Evolutionary conservation across 208 protist species (phyloP).

Genomic region (Trypanosoma brucei): DNA sequence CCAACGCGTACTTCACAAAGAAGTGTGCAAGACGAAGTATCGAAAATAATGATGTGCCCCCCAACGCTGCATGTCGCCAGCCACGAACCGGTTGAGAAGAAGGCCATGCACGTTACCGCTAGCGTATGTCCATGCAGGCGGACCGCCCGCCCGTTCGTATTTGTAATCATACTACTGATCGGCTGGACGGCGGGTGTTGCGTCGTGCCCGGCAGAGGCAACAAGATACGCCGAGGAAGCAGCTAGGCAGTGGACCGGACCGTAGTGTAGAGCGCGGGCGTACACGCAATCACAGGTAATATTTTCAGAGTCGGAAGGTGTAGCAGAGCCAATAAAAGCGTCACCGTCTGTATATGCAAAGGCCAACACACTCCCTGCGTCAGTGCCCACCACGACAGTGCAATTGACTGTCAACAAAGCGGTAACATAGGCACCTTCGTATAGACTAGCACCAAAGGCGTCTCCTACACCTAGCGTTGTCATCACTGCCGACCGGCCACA

Average conservation of each 20-base stretch:
- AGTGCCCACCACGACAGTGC: constrained; percentile 26
- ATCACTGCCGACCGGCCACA: background rate
- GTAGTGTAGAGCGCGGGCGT: constrained; percentile 37
- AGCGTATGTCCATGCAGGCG: constrained; percentile 53
- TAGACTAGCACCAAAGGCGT: constrained; percentile 11
- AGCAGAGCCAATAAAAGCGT: background rate
- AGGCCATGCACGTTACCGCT: constrained; percentile 29
- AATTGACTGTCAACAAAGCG: constrained; percentile 8
- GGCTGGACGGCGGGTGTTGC: constrained; percentile 47
- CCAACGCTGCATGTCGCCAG: constrained; percentile 24
- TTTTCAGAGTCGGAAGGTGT: background rate
- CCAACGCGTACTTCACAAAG: constrained; percentile 35
- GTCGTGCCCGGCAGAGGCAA: constrained; percentile 71
- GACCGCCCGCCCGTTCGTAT: constrained; percentile 9
- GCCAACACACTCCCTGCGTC: constrained; percentile 25
- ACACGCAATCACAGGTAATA: constrained; percentile 15
- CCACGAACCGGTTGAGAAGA: constrained; percentile 29
- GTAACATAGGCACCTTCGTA: constrained; percentile 22
- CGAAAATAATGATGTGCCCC: constrained; percentile 35
- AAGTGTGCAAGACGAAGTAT: constrained; percentile 17
- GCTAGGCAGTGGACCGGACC: constrained; percentile 55
- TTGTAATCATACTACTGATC: constrained; percentile 23
- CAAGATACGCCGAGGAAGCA: constrained; percentile 34
- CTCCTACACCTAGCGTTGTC: constrained; percentile 7
- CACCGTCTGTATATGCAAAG: constrained; percentile 7